Evolutionary conservation across 805 yeast genomes (phyloP).

Genomic region (Metschnikowia colocasiae): DNA sequence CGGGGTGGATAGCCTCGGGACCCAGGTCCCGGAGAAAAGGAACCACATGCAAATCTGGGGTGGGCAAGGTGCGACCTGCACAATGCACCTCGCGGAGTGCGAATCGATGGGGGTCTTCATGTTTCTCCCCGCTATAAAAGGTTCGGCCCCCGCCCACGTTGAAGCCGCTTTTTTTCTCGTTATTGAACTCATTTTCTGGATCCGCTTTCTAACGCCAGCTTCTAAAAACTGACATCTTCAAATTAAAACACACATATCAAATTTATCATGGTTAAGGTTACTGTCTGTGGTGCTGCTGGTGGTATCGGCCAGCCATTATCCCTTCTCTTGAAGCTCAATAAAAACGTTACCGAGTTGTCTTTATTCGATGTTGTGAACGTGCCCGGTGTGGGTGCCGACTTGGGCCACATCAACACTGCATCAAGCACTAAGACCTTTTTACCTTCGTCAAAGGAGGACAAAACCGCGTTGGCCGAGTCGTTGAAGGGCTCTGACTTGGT

Average conservation of each 20-base stretch:
- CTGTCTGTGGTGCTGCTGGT: slow-evolving; percentile 90
- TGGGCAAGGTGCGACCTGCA: slow-evolving; percentile 3
- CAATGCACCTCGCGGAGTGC: slow-evolving; percentile 1
- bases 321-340: slow-evolving; percentile 68
- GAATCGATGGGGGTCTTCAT: slow-evolving; percentile 6
- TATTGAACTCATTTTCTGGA: not conserved
- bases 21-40: slow-evolving; percentile 5
- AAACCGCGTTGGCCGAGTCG: slow-evolving; percentile 43
- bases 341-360: slow-evolving; percentile 60
- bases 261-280: slow-evolving; percentile 55
- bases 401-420: slow-evolving; percentile 75
- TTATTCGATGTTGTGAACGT: slow-evolving; percentile 81
- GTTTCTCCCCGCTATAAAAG: slow-evolving; percentile 12
- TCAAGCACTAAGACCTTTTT: slow-evolving; percentile 57
- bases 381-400: slow-evolving; percentile 86
- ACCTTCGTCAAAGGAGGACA: slow-evolving; percentile 52
- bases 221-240: not conserved
- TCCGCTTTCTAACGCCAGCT: not conserved
- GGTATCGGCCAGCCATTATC: slow-evolving; percentile 95
- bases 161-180: not conserved
- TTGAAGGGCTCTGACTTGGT: slow-evolving; percentile 47
- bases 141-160: not conserved
- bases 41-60: slow-evolving; percentile 19
- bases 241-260: not conserved
- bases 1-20: slow-evolving; percentile 3